Evolutionary conservation across 2,329 filamentous ascomycete genomes (phyloP).

Genomic region (Fusarium mundagurra): DNA sequence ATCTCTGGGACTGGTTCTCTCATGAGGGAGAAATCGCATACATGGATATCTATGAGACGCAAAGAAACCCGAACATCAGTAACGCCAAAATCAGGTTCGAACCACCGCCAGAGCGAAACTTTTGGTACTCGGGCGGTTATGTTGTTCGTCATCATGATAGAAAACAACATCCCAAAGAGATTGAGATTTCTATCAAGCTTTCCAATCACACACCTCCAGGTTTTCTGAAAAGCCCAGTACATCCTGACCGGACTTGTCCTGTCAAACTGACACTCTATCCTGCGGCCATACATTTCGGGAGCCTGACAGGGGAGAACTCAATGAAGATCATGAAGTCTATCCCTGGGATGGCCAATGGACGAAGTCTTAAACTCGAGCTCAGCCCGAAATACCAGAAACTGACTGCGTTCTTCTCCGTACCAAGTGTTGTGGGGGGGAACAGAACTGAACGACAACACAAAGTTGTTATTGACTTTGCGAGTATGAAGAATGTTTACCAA

Average conservation of each 20-base stretch:
- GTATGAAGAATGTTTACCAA: conserved; percentile 57
- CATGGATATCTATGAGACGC: conserved; percentile 61
- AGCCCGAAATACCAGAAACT: conserved; percentile 45
- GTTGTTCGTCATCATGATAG: conserved; percentile 39
- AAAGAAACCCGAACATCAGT: conserved; percentile 27
- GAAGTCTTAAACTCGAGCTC: conserved; percentile 43
- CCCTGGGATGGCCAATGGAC: not conserved
- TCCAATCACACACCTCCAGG: conserved; percentile 1
- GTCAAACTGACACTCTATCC: conserved; percentile 54
- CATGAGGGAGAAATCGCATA: conserved; percentile 62
- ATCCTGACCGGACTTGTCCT: conserved; percentile 40
- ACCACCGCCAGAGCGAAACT: conserved; percentile 62
- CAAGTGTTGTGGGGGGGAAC: conserved; percentile 13
- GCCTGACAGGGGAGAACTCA: conserved; percentile 60
- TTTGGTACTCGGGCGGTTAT: conserved; percentile 58
- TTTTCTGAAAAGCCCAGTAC: conserved; percentile 34
- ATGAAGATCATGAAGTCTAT: conserved; percentile 68
- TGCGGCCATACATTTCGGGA: conserved; percentile 68
- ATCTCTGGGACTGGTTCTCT: conserved; percentile 64
- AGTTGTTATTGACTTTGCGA: conserved; percentile 55
- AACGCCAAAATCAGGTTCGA: conserved; percentile 64
- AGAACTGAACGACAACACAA: conserved; percentile 49
- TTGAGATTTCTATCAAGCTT: conserved; percentile 30
- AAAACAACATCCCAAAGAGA: conserved; percentile 25
- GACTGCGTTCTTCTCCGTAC: conserved; percentile 45